Evolutionary conservation across 2,329 filamentous ascomycete species (phyloP), one percentile per base, ranked within the genome.

Genomic region (Hypoxylon rubiginosum): DNA sequence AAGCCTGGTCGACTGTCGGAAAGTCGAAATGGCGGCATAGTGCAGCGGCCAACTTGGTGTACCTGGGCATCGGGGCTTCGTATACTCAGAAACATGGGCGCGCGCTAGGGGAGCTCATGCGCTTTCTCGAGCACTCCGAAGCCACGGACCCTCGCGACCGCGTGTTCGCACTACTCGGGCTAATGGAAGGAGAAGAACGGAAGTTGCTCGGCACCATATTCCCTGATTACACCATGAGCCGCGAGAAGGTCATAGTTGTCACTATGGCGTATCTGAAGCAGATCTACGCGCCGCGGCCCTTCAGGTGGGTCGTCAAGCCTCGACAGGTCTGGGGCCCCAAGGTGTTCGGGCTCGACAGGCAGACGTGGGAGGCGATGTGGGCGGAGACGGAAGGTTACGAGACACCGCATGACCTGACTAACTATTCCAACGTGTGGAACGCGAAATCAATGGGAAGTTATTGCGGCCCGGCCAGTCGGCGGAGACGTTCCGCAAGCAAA

Each of bases 221-320:
- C 24, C 60, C 60, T 4, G 49, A 63, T 17, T 63, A 63, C 50
- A 45, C 21, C 5, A 63, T 63, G 54, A 58, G 60, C 39, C 60
- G 58, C 15, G 60, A 63, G 30, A 63, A 63, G 17, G 54, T 49
- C 24, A 46, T 58, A 24, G 50, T 63, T 6, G 19, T 63, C 15
- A 55, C 60, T 7, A 63, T 63, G 60, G 49, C 48, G 19, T 63
- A 63, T 24, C 15, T 63, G 11, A 63, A 58, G n/a, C 48, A 63
- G 49, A 36, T 63, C 3, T 63, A 58, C 19, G 49, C 54, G 5
- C 49, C 41, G 6, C 49, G 48, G 1, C 54, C 60, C 19, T 54
- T 63, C 26, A 54, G 52, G 30, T 58, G 50, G 50, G 49, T 55
- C 2, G 24, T 64, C 11, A 64, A 58, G 32, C 61, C 55, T 19